Percentiles rank a stretch among this genome's conserved stretches.
These are phyloP conservation scores for Tricholoma matsutake DNA, from an alignment of 768 basidiomycete genomes.

Conservation along the genomic window DNA sequence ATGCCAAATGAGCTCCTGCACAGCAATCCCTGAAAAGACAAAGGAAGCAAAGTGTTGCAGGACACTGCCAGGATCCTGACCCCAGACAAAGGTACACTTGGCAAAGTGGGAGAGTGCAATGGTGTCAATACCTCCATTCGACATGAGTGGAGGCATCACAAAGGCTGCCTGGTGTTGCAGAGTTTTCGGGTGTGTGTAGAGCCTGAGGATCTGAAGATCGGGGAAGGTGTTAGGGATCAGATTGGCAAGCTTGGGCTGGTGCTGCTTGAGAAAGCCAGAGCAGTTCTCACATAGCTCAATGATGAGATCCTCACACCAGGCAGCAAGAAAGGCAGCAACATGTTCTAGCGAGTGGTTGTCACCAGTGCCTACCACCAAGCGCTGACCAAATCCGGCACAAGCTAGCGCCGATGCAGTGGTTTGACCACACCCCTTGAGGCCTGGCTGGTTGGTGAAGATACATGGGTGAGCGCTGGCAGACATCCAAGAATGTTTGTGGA, in stretches of 20 bases:
- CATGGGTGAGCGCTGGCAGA: no score
- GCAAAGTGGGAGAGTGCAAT: neutral
- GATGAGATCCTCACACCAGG: neutral
- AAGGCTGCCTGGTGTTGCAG: neutral
- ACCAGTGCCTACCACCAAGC: neutral
- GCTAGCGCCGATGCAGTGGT: neutral
- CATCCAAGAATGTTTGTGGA: no score
- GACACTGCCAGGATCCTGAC: neutral
- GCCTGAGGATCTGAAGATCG: neutral
- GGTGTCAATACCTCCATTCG: neutral
- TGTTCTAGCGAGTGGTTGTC: neutral
- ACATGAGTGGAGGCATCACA: neutral
- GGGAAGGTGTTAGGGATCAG: neutral
- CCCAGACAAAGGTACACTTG: neutral
- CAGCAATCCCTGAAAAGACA: neutral
- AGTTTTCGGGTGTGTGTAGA: neutral
- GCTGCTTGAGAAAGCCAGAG: neutral
- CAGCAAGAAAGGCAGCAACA: neutral
- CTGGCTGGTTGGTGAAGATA: neutral
- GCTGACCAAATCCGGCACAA: neutral
- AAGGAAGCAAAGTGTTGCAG: neutral
- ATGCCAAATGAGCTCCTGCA: neutral
- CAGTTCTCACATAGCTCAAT: neutral
- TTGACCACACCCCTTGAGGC: neutral
- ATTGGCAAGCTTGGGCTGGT: neutral